A percentile compares a stretch with the other conserved stretches of the same genome.
Conservation (phyloP, 345 rosid genomes). For the Cardamine chenopodiifolia region DNA sequence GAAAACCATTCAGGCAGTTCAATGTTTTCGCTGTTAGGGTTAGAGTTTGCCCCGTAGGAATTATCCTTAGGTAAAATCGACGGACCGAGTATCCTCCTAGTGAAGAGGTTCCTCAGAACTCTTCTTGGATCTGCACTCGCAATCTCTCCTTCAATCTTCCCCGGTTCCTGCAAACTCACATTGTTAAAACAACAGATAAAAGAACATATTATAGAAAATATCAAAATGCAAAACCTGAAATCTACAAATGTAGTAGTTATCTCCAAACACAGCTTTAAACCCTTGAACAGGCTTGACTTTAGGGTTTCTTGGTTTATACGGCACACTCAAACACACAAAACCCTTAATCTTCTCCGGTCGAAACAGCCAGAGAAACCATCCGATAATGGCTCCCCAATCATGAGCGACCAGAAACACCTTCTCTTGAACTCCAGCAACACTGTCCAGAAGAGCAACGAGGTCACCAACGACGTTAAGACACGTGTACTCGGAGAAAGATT, state of each 20-base stretch:
- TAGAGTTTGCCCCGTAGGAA: conserved; percentile 36
- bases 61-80: conserved; percentile 53
- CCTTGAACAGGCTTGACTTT: conserved; percentile 55
- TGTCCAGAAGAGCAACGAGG: conserved; percentile 59
- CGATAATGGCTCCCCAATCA: conserved; percentile 82
- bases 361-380: conserved; percentile 76
- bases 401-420: conserved; percentile 68
- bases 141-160: conserved; percentile 62
- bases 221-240: conserved; percentile 60
- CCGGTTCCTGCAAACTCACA: conserved; percentile 52
- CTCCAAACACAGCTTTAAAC: conserved; percentile 62
- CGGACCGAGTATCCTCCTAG: conserved; percentile 54
- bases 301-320: conserved; percentile 69
- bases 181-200: background rate
- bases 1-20: conserved; percentile 69
- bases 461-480: conserved; percentile 66
- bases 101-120: conserved; percentile 48
- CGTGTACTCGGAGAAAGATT: conserved; percentile 52
- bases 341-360: conserved; percentile 71
- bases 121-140: conserved; percentile 43
- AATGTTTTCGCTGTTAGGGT: conserved; percentile 7
- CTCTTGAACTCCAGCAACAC: conserved; percentile 59
- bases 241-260: conserved; percentile 84
- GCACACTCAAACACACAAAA: conserved; percentile 63
- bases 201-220: background rate